Evolutionary conservation across 2,329 filamentous ascomycete genomes (phyloP).

Genomic region (Elsinoe ampelina): DNA sequence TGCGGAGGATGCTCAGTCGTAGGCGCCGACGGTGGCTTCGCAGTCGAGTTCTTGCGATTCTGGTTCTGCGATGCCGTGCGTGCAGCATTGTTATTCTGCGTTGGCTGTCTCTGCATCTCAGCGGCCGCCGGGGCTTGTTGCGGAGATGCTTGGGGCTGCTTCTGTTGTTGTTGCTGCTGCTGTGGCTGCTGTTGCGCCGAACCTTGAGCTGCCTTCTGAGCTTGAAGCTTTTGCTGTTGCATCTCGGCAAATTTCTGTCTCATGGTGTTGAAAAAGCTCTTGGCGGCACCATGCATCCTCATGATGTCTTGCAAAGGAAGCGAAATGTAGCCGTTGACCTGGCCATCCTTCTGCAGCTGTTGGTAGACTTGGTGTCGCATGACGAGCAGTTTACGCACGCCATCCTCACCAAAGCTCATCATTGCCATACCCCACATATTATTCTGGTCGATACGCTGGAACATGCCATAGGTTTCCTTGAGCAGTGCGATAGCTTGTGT

Average conservation of each 20-base stretch:
- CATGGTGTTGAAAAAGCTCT: constrained; percentile 22
- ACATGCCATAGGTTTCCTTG: constrained; percentile 20
- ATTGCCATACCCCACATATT: constrained; percentile 18
- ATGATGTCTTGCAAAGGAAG: constrained; percentile 21
- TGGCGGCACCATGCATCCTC: constrained; percentile 20
- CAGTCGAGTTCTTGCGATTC: constrained; percentile 15
- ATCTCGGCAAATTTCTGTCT: constrained; percentile 20
- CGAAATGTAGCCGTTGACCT: constrained; percentile 23
- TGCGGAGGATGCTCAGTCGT: constrained; percentile 46
- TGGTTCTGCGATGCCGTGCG: constrained; percentile 13
- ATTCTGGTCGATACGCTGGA: constrained; percentile 19
- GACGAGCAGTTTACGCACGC: constrained; percentile 18
- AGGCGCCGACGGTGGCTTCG: constrained; percentile 39
- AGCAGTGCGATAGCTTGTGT: constrained; percentile 19
- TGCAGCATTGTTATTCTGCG: constrained; percentile 9
- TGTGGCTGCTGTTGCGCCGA: constrained; percentile 13
- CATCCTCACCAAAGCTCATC: constrained; percentile 19
- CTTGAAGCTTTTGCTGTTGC: constrained; percentile 18
- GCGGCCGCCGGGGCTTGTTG: constrained; percentile 15
- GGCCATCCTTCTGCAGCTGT: constrained; percentile 22
- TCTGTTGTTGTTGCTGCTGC: constrained; percentile 14
- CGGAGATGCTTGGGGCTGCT: constrained; percentile 13
- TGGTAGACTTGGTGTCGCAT: constrained; percentile 22
- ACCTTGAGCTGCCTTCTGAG: constrained; percentile 15
- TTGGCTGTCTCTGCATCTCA: constrained; percentile 12